Evolutionary conservation across 306 rosid species (phyloP).

Genomic region (Ochetophila trinervis): DNA sequence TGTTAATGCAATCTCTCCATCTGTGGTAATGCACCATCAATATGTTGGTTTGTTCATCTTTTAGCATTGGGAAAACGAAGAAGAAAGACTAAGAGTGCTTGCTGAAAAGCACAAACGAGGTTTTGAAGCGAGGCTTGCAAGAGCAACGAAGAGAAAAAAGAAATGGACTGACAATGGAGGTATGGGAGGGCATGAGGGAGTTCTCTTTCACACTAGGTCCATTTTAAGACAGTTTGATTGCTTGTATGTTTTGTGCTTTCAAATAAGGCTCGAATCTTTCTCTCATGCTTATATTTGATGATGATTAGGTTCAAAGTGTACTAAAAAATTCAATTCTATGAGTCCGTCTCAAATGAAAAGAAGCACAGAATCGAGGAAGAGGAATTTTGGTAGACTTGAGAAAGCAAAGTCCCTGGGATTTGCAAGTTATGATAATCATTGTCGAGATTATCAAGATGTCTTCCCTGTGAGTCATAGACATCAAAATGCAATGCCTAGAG

Average conservation of each 20-base stretch:
- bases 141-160: conserved; percentile 38
- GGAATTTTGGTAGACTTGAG: conserved; percentile 23
- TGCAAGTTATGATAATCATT: background rate
- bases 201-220: conserved; percentile 8
- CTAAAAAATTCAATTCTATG: conserved; percentile 29
- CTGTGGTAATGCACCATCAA: background rate
- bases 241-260: conserved; percentile 10
- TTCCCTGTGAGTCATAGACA: conserved; percentile 26
- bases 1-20: conserved; percentile 3
- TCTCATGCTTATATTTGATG: conserved; percentile 5
- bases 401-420: conserved; percentile 1
- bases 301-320: conserved; percentile 34
- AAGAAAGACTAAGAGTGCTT: conserved; percentile 60
- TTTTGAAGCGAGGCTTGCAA: conserved; percentile 58
- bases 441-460: conserved; percentile 27
- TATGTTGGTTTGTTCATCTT: conserved; percentile 14
- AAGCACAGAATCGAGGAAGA: conserved; percentile 25
- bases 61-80: conserved; percentile 73
- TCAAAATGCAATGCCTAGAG: conserved; percentile 32
- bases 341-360: conserved; percentile 35
- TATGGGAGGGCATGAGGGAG: conserved; percentile 19
- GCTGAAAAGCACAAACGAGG: conserved; percentile 77
- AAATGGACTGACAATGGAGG: conserved; percentile 37
- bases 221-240: background rate
- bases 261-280: conserved; percentile 8